Evolutionary conservation across 1,284 basidiomycete species (phyloP), one percentile per base, ranked within the genome.

Genomic region (Agaricales sp.): DNA sequence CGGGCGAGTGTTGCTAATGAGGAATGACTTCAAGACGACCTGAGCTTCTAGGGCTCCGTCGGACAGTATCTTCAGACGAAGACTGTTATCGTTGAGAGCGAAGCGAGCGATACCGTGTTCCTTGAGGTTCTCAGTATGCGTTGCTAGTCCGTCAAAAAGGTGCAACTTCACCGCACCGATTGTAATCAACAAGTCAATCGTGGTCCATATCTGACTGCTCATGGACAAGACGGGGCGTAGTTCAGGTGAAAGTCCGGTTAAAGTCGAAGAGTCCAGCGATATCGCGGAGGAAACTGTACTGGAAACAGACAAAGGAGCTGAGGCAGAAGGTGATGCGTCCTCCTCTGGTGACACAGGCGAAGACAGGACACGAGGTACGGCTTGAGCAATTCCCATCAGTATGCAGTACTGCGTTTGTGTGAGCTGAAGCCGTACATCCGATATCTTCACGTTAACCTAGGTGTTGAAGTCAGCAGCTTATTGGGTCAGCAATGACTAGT

Each of bases 321-420:
- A 47, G 20, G 38, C 45, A 16, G 52, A 50, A 1, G 62, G 54
- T 51, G 62, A 53, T 16, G 58, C 63, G 52, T 63, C 59, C 2
- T 57, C 52, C 22, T 55, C 55, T 19, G 58, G 8, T 24, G 44
- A 45, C 64, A 73, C 64, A n/a, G 63, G 59, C 23, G 67, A 66
- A 0, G 67, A 63, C 20, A 88, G 66, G 16, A 92, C 81, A 43
- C 79, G 74, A 3, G 91, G 88, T 45, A 98, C 80, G 1, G 87
- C 80, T 57, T 80, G 77, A 0, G 79, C 74, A 1, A 99, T 66
- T 21, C 68, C 69, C 56, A 97, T 76, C 23, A 97, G 67, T 43
- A 92, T 73, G 43, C 73, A 69, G 62, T 96, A 98, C 65, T 99
- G 96, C n/a, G 76, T 68, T 62, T 98, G 87, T 1, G 94, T 97